Percentiles rank a stretch among this genome's conserved stretches.
Conservation (phyloP, 148 eudicot genomes). For the Beta vulgaris region DNA sequence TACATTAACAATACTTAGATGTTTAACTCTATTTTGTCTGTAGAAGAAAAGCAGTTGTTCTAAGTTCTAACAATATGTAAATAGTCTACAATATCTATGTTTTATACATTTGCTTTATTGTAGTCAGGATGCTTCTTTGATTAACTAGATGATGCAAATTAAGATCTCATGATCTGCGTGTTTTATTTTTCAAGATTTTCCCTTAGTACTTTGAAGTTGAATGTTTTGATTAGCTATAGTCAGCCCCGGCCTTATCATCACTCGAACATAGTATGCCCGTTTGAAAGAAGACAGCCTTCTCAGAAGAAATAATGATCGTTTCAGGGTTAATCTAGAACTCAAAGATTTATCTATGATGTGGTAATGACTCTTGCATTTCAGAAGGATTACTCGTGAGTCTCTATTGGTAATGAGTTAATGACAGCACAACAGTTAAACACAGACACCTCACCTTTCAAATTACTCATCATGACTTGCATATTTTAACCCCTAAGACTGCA, state of each 20-base stretch:
- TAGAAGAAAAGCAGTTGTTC: not conserved
- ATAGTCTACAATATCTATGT: not conserved
- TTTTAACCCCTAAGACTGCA: not conserved
- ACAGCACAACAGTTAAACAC: not conserved
- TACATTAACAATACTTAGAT: not conserved
- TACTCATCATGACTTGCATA: not conserved
- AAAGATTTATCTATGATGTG: not conserved
- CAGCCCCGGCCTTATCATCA: not conserved
- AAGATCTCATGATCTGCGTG: not conserved
- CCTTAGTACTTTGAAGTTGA: not conserved
- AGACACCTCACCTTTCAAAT: not conserved
- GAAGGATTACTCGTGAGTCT: not conserved
- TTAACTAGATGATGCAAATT: not conserved
- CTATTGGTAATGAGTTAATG: not conserved
- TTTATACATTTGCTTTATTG: not conserved
- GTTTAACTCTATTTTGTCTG: not conserved
- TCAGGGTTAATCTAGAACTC: too few species aligned
- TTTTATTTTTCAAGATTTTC: not conserved
- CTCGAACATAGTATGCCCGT: not conserved
- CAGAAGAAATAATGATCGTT: not conserved
- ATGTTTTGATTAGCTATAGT: not conserved
- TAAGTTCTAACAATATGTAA: conserved; percentile 9
- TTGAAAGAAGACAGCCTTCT: not conserved
- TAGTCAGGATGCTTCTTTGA: not conserved
- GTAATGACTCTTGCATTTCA: not conserved